Evolutionary conservation across 176 grass and related monocot genomes (phyloP).

Genomic region (Tuctoria greenei): DNA sequence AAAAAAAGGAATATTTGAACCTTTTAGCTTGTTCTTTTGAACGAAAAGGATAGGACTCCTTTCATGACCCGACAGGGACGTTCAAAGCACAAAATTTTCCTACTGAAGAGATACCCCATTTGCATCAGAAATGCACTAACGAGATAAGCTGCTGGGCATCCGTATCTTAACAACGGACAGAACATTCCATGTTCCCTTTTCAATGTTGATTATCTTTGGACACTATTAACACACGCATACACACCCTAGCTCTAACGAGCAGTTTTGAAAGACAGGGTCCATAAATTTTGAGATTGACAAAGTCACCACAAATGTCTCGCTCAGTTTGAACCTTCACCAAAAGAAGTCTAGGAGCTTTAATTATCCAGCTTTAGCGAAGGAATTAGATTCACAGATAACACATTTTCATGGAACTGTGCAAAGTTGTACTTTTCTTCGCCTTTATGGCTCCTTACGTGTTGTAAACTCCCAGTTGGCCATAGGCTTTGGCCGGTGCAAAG

Average conservation of each 20-base stretch:
- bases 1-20: slow-evolving; percentile 49
- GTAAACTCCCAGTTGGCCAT: slow-evolving; percentile 15
- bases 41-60: slow-evolving; percentile 16
- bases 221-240: too few relatives aligned
- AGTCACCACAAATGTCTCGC: too few relatives aligned
- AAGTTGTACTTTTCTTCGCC: not conserved
- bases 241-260: too few relatives aligned
- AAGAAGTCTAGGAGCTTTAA: not conserved
- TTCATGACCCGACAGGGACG: slow-evolving; percentile 28
- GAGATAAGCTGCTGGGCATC: slow-evolving; percentile 15
- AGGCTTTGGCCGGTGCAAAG: not conserved
- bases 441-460: slow-evolving; percentile 27
- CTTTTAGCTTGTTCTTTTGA: slow-evolving; percentile 32
- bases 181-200: too few relatives aligned
- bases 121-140: slow-evolving; percentile 46
- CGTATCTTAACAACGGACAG: too few relatives aligned
- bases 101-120: slow-evolving; percentile 9
- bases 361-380: not conserved
- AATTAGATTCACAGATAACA: slow-evolving; percentile 36
- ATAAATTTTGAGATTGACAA: too few relatives aligned
- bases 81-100: slow-evolving; percentile 12
- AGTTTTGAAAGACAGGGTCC: too few relatives aligned
- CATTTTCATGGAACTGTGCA: slow-evolving; percentile 1
- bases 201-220: too few relatives aligned
- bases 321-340: not conserved